Evolutionary conservation across 306 rosid genomes (phyloP).

Genomic region (Malus orientalis): DNA sequence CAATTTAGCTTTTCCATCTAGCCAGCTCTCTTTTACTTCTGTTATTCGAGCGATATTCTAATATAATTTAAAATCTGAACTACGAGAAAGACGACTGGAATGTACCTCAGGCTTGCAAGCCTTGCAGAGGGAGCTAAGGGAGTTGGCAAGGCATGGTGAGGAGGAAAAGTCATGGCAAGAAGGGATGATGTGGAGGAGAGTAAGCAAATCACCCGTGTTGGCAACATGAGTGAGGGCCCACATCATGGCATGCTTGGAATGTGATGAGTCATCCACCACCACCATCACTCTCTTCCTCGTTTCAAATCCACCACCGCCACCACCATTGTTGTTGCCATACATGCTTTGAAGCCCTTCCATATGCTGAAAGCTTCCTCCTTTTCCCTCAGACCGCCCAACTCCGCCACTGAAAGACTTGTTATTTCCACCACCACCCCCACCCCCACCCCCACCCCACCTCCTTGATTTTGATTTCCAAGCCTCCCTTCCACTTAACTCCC

Average conservation of each 20-base stretch:
- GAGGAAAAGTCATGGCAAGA: constrained; percentile 30
- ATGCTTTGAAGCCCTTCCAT: constrained; percentile 50
- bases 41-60: too few relatives aligned
- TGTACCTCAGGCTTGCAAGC: constrained; percentile 86
- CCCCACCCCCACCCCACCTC: constrained; percentile 41
- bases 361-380: constrained; percentile 24
- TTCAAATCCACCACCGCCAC: constrained; percentile 28
- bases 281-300: constrained; percentile 91
- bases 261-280: constrained; percentile 62
- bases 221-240: constrained; percentile 91
- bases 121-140: constrained; percentile 77
- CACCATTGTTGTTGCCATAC: constrained; percentile 22
- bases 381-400: constrained; percentile 13
- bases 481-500: constrained; percentile 60
- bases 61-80: background rate
- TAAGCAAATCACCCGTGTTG: constrained; percentile 71
- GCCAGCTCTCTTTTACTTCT: too few relatives aligned
- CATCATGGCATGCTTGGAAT: constrained; percentile 81
- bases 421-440: constrained; percentile 7
- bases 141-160: constrained; percentile 54
- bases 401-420: constrained; percentile 13
- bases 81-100: background rate
- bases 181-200: constrained; percentile 72
- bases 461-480: constrained; percentile 58
- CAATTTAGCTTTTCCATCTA: too few relatives aligned